These are phyloP conservation scores for Glycyrrhiza uralensis DNA, from an alignment of 306 rosid species.

Conservation along the genomic window DNA sequence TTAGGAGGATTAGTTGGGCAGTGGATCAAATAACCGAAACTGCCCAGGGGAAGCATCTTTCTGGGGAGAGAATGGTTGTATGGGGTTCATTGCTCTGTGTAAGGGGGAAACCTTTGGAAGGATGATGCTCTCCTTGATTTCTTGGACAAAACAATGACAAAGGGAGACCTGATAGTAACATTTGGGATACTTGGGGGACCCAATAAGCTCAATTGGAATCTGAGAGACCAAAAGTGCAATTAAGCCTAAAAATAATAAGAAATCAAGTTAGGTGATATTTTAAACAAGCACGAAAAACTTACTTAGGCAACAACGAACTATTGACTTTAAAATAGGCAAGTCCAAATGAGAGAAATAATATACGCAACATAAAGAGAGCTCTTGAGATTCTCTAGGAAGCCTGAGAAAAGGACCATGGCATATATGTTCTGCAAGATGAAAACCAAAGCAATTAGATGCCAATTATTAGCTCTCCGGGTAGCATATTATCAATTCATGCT, in stretches of 20 bases:
- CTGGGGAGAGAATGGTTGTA: neutral
- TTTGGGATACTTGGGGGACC: no score
- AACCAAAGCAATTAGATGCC: conserved; percentile 18
- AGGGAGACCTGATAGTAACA: no score
- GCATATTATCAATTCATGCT: neutral
- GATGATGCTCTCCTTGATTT: neutral
- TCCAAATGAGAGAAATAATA: conserved; percentile 68
- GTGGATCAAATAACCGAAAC: neutral
- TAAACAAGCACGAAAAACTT: conserved; percentile 34
- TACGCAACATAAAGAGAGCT: conserved; percentile 69
- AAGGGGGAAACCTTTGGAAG: neutral
- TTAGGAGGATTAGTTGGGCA: neutral
- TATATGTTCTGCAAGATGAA: conserved; percentile 51
- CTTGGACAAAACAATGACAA: no score
- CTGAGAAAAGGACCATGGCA: conserved; percentile 67
- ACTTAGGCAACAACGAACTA: conserved; percentile 77
- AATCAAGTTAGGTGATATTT: conserved; percentile 6
- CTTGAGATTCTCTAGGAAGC: conserved; percentile 77
- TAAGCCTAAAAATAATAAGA: neutral
- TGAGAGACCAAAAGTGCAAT: no score
- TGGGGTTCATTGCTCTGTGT: neutral
- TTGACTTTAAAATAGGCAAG: conserved; percentile 50
- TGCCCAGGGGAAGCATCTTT: neutral
- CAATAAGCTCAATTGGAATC: no score
- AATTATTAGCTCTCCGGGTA: neutral